Evolutionary conservation across 495 filamentous ascomycete species (phyloP), one percentile per base, ranked within the genome.

Genomic region (Hypomontagnella monticulosa): DNA sequence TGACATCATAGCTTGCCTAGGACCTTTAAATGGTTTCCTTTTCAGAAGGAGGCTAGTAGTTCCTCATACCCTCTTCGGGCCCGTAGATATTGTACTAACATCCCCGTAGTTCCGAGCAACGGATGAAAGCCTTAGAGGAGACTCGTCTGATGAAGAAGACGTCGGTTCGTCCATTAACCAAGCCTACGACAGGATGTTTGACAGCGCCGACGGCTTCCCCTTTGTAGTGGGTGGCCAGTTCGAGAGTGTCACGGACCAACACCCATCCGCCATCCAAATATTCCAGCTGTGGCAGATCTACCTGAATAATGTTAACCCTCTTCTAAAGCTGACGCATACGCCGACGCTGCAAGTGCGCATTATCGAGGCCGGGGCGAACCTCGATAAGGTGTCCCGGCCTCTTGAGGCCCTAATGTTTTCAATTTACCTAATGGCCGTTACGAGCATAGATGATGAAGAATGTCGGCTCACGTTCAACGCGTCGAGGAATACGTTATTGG

Each of bases 281-380:
- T 87, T 92, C 65, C 84, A 87, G 63, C 72, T 93, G 15, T 92
- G 90, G 90, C 87, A 92, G 67, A 82, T 84, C 0, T 91, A 88
- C 69, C 80, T 90, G 42, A 81, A 81, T 53, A 89, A 89, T 73
- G 83, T 91, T 70, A 87, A 91, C 70, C 88, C 89, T 1, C 69
- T 92, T n/a, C 80, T 85, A 12, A 91, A 91, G 66, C 73, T 91
- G 19, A 81, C 87, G 15, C 89, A 92, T 75, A 82, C 80, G 0
- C 87, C 87, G 1, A 89, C 86, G 11, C 64, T 88, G 10, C 85
- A 88, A 69, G 76, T 77, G 34, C 72, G 77, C 9, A 80, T 88
- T 40, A 78, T 86, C 52, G 78, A 79, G 46, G 83, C 81, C 16
- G 75, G 77, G 32, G 75, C 78, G 6, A 78, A 81, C 48, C 69